Conservation (phyloP, 2,329 filamentous ascomycete species). For the Polytolypa hystricis region DNA sequence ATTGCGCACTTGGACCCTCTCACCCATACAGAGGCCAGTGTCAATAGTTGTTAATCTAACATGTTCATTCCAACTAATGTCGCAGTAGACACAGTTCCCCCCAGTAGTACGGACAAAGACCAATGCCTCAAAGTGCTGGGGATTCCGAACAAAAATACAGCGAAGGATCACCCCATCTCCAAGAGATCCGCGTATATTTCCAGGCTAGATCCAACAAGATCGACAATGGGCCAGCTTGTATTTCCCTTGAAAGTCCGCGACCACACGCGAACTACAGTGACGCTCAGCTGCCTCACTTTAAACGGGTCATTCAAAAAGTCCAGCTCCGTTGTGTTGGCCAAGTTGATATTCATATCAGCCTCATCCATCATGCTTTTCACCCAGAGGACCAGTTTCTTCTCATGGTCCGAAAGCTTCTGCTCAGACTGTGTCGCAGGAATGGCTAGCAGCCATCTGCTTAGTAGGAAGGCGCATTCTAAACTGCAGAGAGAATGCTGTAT, state of each 20-base stretch:
- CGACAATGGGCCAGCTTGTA: conserved; percentile 39
- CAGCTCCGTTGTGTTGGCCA: conserved; percentile 27
- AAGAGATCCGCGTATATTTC: conserved; percentile 37
- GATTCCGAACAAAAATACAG: no score
- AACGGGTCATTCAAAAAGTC: conserved; percentile 33
- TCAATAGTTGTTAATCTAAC: no score
- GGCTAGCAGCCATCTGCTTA: conserved; percentile 36
- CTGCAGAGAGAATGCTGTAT: conserved; percentile 45
- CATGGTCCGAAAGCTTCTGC: conserved; percentile 35
- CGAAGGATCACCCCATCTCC: conserved; percentile 16
- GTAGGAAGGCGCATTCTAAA: conserved; percentile 41
- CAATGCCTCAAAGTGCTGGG: no score
- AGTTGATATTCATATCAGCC: conserved; percentile 35
- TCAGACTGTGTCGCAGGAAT: conserved; percentile 34
- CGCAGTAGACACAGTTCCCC: no score
- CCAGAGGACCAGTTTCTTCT: conserved; percentile 37
- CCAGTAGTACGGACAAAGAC: no score
- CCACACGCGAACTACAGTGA: conserved; percentile 39
- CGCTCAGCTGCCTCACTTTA: conserved; percentile 35
- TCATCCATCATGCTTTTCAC: conserved; percentile 41
- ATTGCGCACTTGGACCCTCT: no score
- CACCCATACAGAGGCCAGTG: no score
- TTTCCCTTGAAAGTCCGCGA: conserved; percentile 37
- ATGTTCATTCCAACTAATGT: no score
- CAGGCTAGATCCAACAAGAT: conserved; percentile 35